A percentile compares a stretch with the other conserved stretches of the same genome.
Evolutionary conservation across 2,329 filamentous ascomycete species (phyloP).

Genomic region (Diaporthe australafricana): DNA sequence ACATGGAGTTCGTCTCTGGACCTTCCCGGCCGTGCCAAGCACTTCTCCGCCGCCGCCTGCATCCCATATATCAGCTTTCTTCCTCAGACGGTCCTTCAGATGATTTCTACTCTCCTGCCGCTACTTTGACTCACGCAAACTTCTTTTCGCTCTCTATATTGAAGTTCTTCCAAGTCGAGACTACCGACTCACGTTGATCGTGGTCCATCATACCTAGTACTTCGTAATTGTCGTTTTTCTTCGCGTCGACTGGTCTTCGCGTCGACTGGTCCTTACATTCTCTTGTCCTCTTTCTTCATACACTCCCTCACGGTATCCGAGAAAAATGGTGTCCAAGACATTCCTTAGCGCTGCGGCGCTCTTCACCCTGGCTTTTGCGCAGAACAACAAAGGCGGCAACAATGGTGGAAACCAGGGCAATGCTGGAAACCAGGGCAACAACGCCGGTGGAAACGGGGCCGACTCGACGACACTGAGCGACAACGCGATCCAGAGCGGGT

Average conservation of each 20-base stretch:
- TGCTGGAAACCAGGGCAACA: slow-evolving; percentile 12
- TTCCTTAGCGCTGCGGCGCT: slow-evolving; percentile 45
- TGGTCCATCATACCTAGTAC: slow-evolving; percentile 40
- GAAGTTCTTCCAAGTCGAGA: slow-evolving; percentile 44
- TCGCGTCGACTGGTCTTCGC: slow-evolving; percentile 24
- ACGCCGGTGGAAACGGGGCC: slow-evolving; percentile 36
- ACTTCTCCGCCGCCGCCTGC: slow-evolving; percentile 9
- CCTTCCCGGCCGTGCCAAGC: slow-evolving; percentile 33
- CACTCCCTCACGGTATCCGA: slow-evolving; percentile 22
- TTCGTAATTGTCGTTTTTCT: slow-evolving; percentile 29
- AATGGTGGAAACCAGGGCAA: slow-evolving; percentile 22
- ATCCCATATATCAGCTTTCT: slow-evolving; percentile 35
- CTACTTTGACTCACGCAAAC: slow-evolving; percentile 32
- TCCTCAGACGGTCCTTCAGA: slow-evolving; percentile 23
- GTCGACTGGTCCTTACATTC: slow-evolving; percentile 23
- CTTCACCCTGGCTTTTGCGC: slow-evolving; percentile 42
- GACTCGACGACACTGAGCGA: slow-evolving; percentile 42
- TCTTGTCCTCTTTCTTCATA: slow-evolving; percentile 25
- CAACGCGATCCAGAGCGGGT: slow-evolving; percentile 49
- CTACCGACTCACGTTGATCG: slow-evolving; percentile 48
- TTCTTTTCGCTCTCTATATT: slow-evolving; percentile 34
- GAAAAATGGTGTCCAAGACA: slow-evolving; percentile 44
- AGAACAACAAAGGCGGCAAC: slow-evolving; percentile 36
- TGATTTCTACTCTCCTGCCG: slow-evolving; percentile 26
- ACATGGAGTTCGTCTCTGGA: slow-evolving; percentile 23